Conservation (phyloP, 176 grass and related monocot genomes). For the Cocos nucifera region DNA sequence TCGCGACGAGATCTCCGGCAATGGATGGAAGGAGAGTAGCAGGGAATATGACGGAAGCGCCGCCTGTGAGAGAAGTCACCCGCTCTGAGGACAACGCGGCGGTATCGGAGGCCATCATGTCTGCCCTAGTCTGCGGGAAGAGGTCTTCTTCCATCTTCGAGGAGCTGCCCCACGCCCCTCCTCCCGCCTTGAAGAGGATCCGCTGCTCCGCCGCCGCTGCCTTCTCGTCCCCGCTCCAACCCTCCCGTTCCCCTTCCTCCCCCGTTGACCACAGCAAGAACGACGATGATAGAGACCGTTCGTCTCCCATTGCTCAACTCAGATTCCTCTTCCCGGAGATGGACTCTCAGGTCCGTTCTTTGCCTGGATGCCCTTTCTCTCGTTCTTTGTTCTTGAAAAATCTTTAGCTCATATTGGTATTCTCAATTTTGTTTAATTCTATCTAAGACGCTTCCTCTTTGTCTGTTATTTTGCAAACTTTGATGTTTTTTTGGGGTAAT, state of each 20-base stretch:
- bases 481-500: no score
- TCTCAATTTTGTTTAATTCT: no score
- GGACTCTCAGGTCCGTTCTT: conserved; percentile 61
- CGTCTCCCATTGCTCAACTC: conserved; percentile 37
- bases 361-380: neutral
- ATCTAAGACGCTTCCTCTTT: no score
- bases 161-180: conserved; percentile 54
- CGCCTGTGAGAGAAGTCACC: neutral
- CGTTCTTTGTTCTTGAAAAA: neutral
- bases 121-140: conserved; percentile 94
- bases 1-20: no score
- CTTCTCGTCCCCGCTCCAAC: neutral
- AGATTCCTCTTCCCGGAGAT: conserved; percentile 49
- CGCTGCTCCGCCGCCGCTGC: conserved; percentile 34
- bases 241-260: neutral
- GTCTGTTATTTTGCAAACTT: no score
- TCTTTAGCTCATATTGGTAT: no score
- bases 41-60: no score
- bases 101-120: conserved; percentile 58
- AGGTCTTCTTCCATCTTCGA: conserved; percentile 98
- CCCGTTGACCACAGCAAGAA: conserved; percentile 15
- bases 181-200: conserved; percentile 45
- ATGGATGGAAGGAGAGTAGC: no score
- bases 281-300: neutral
- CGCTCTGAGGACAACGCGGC: conserved; percentile 3